A percentile compares a stretch with the other conserved stretches of the same genome.
Conservation (phyloP, 768 basidiomycete genomes). For the Boletus subparvulus region DNA sequence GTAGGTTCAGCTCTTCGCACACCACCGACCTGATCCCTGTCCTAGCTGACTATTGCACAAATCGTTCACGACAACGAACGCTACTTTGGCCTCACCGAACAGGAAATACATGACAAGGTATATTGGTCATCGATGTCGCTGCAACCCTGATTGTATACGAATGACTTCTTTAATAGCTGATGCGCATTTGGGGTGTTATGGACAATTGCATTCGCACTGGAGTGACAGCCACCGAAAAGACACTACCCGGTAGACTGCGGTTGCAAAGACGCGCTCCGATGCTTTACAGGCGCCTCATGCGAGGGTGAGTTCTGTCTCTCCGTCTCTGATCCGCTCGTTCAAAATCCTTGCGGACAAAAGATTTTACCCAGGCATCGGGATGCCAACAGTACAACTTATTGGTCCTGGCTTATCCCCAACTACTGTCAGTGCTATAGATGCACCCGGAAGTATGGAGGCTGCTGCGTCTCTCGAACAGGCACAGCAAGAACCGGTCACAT, state of each 20-base stretch:
- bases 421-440: conserved; percentile 23
- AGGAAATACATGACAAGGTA: conserved; percentile 74
- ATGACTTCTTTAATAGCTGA: conserved; percentile 38
- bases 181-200: conserved; percentile 90
- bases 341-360: conserved; percentile 34
- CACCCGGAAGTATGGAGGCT: conserved; percentile 14
- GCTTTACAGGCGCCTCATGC: conserved; percentile 87
- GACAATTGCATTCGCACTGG: conserved; percentile 87
- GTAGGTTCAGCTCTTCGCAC: background rate
- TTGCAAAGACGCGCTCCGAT: conserved; percentile 83
- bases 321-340: background rate
- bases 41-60: conserved; percentile 88
- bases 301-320: conserved; percentile 52
- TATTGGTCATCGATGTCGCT: background rate
- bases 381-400: conserved; percentile 38
- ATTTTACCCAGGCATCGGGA: conserved; percentile 51
- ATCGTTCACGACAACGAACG: conserved; percentile 92
- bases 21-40: conserved; percentile 8
- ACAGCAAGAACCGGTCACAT: conserved; percentile 2
- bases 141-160: background rate
- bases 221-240: conserved; percentile 73
- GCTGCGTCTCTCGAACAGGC: background rate
- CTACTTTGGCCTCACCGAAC: conserved; percentile 72
- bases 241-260: conserved; percentile 83
- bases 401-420: conserved; percentile 24